Percentiles rank a stretch among this genome's conserved stretches.
Evolutionary conservation across 768 basidiomycete genomes (phyloP).

Genomic region (Tricholomella constricta): DNA sequence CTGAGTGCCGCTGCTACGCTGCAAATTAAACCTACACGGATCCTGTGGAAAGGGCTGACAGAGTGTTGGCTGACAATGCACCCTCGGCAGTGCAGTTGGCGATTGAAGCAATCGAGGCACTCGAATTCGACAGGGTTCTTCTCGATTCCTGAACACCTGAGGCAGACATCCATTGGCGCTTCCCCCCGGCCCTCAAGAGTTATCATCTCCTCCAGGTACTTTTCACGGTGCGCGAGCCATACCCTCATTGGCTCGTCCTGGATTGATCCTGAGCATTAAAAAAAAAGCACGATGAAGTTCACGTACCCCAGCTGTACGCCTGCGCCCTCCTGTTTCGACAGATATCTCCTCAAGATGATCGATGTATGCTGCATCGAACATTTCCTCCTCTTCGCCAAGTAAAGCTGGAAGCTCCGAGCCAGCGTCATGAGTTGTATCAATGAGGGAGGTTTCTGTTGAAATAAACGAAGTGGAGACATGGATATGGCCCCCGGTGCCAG

Average conservation of each 20-base stretch:
- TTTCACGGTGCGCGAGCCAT: conserved; percentile 6
- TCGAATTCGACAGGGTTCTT: neutral
- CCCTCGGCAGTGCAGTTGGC: neutral
- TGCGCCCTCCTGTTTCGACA: neutral
- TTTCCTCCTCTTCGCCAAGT: neutral
- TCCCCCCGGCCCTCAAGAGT: conserved; percentile 11
- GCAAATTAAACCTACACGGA: conserved; percentile 2
- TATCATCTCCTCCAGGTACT: conserved; percentile 13
- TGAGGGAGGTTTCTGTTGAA: neutral
- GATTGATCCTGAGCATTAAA: neutral
- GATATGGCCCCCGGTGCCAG: too few species aligned
- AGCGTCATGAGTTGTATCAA: too few species aligned
- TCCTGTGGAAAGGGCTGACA: conserved; percentile 5
- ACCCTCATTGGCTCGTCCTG: conserved; percentile 12
- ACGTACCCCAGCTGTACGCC: conserved; percentile 7
- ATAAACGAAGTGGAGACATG: conserved; percentile 2
- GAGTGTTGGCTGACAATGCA: conserved; percentile 9
- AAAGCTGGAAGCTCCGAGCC: too few species aligned
- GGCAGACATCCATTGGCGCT: neutral
- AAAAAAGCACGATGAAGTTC: neutral
- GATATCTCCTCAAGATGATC: conserved; percentile 1
- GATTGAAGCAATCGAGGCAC: conserved; percentile 8
- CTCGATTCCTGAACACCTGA: neutral
- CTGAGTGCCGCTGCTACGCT: too few species aligned
- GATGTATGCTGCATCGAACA: conserved; percentile 2